Evolutionary conservation across 163 green algal species (phyloP).

Genomic region (Volvox carteri): DNA sequence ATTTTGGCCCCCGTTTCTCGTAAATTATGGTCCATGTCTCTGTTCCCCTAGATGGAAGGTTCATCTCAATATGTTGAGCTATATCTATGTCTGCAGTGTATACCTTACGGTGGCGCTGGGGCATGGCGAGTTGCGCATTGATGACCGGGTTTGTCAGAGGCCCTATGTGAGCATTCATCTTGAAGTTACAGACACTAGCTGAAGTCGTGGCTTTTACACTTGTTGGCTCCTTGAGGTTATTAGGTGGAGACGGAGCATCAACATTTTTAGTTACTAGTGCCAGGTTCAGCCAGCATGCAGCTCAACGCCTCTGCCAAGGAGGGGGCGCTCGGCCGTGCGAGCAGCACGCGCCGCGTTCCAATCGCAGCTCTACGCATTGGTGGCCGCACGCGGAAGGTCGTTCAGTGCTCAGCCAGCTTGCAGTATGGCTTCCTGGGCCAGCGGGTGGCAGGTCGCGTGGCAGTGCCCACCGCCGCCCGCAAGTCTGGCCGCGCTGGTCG

Average conservation of each 20-base stretch:
- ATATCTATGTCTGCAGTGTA: no score
- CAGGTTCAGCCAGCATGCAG: slow-evolving; percentile 16
- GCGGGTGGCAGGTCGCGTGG: slow-evolving; percentile 47
- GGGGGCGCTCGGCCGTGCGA: slow-evolving; percentile 12
- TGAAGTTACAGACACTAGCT: not conserved
- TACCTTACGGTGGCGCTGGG: no score
- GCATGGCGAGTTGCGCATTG: no score
- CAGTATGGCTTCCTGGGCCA: slow-evolving; percentile 59
- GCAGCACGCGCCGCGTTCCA: slow-evolving; percentile 14
- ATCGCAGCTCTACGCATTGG: slow-evolving; percentile 38
- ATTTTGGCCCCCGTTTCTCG: no score
- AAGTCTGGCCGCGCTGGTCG: slow-evolving; percentile 3
- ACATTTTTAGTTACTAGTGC: not conserved
- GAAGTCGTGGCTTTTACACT: not conserved
- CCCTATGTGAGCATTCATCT: slow-evolving; percentile 9
- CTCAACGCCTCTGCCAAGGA: slow-evolving; percentile 22
- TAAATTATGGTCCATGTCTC: no score
- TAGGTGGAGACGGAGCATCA: slow-evolving; percentile 4
- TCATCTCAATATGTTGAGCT: no score
- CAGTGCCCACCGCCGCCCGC: slow-evolving; percentile 21
- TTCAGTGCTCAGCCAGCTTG: slow-evolving; percentile 29
- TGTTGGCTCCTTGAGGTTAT: slow-evolving; percentile 21
- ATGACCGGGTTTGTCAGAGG: not conserved
- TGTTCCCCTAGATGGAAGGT: no score
- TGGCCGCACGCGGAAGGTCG: slow-evolving; percentile 40